Base-by-base conservation (phyloP, 352 stramenopile genomes). In the Globisporangium carolinianum region DNA sequence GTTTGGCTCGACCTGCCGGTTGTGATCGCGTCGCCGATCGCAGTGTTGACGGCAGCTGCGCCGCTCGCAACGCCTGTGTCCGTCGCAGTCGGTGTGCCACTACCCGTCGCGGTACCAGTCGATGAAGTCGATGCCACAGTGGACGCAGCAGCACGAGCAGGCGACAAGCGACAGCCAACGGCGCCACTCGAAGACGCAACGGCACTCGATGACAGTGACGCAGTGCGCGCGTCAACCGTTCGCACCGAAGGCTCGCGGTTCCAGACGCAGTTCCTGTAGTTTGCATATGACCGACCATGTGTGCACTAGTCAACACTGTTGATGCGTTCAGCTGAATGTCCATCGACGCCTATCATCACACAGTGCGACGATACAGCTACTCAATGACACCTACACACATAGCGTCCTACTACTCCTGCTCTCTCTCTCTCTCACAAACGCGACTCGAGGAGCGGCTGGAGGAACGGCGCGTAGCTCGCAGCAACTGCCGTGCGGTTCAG, bases 401-500 rank as follows among this genome's bases (percentile, higher is more conserved):
- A 43, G 39, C 11, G 11, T 14, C 11, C 39, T 12, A 43, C 7
- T 43, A 8, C 1, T 43, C 39, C 11, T 43, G 7, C 10, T 43
- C 39, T 43, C 39, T 43, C 39, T 43, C 39, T 43, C 39, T 43
- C 39, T 43, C 55, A 80, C 49, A 80, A 35, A 3, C 51, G 56
- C 8, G 72, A 68, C 17, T 75, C 58, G 53, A 80, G 60, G 8
- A 78, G 62, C 43, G 72, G 68, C 48, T 71, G 76, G 42, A 81
- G 60, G 57, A 79, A 88, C 57, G 69, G 17, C 48, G 76, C 71
- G 60, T 89, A 89, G 61, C 75, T 73, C 42, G 78, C 76, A 0
- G 71, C 67, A 0, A 87, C 75, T 47, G 76, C 62, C 14, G 71
- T 75, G 50, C 71, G 73, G 69, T 89, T 89, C 3, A 89, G 58